Evolutionary conservation across 1,284 basidiomycete genomes (phyloP), one percentile per base, ranked within the genome.

Genomic region (Heterobasidion annosum): DNA sequence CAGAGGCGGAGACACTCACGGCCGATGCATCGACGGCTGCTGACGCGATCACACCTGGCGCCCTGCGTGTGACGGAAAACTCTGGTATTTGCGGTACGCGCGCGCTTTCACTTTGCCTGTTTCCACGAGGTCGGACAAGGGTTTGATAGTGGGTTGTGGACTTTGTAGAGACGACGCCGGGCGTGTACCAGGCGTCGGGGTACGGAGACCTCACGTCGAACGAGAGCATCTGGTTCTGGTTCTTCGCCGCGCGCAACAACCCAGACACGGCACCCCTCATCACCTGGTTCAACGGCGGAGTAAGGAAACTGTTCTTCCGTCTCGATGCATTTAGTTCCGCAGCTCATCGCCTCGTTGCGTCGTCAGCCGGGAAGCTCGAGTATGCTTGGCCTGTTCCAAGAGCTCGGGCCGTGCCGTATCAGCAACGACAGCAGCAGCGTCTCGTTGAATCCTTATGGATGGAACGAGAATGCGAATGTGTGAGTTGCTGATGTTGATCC

Each of bases 161-260:
- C 59, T 49, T 34, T 34, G 19, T 54, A 78, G 80, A 83, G 65
- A 82, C 77, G 1, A 81, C 79, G 0, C 71, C 74, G 8, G 76
- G 74, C 15, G 78, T 82, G 0, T 78, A 73, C 59, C 78, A 81
- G 59, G 80, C 77, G 1, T 81, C 81, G 3, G 81, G 82, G 0
- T 84, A 85, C 58, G 80, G 76, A 1, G 80, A 84, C 65, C 61
- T 83, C 9, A 71, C 75, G 3, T 63, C 72, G 3, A 72, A 70
- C 32, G 66, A 82, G 61, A 82, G 80, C 61, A 69, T 83, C 25
- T 85, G 79, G 80, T 85, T 85, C 65, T 85, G 83, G 82, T 85
- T 82, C 67, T 86, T 86, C 58, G 81, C 72, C 40, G 75, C 83
- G 1, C 76, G 82, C 37, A 76, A 78, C 49, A 76, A 77, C 59